Evolutionary conservation across 2,329 filamentous ascomycete species (phyloP).

Genomic region (Dryadomyces quercivorus): DNA sequence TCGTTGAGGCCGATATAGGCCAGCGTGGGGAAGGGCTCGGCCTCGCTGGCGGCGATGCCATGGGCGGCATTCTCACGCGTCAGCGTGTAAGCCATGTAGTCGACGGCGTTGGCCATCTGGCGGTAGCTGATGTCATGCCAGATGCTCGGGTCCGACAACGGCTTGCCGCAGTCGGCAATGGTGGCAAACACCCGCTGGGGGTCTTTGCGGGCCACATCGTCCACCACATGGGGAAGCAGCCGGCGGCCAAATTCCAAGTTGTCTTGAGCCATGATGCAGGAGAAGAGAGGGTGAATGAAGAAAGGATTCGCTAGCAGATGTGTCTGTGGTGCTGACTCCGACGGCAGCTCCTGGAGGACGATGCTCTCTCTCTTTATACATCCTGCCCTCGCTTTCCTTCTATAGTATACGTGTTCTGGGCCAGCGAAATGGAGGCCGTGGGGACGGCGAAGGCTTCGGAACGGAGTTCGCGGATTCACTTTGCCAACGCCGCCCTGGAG

Average conservation of each 20-base stretch:
- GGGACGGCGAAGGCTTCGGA: too few relatives aligned
- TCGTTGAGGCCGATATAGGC: conserved; percentile 30
- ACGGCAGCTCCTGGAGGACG: too few relatives aligned
- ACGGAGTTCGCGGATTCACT: too few relatives aligned
- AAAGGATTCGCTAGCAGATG: too few relatives aligned
- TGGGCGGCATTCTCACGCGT: background rate
- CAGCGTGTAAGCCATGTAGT: conserved; percentile 6
- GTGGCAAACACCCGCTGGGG: background rate
- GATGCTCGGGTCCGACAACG: background rate
- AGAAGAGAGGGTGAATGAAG: too few relatives aligned
- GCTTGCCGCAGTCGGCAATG: background rate
- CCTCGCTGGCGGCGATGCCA: background rate
- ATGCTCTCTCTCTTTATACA: too few relatives aligned
- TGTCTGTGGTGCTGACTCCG: too few relatives aligned
- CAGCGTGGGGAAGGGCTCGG: conserved; percentile 22
- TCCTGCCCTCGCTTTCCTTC: too few relatives aligned
- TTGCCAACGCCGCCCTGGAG: too few relatives aligned
- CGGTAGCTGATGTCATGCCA: conserved; percentile 1
- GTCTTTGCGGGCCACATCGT: conserved; percentile 2
- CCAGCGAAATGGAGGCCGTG: too few relatives aligned
- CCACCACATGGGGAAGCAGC: conserved; percentile 6
- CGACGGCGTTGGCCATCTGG: conserved; percentile 8
- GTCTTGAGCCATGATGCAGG: background rate
- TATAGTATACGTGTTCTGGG: too few relatives aligned
- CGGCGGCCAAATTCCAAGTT: conserved; percentile 1